phyloP scores from a whole-genome alignment of 768 basidiomycete species.

The Pleurotus ostreatus region DNA sequence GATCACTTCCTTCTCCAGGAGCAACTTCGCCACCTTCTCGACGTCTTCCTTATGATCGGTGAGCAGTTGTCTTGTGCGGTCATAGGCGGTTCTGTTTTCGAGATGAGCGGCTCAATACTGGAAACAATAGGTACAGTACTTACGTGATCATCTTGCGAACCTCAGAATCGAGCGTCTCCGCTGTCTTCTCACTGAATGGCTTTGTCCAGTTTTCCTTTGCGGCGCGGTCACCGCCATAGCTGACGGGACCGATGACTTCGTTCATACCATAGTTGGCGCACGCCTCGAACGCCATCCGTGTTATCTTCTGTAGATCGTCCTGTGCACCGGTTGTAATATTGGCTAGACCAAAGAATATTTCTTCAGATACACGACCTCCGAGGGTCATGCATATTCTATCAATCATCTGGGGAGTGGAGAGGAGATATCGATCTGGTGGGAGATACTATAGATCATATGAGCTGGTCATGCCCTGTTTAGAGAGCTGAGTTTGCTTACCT shows the following conservation, averaged over 20 bases:
- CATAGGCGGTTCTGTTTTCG: slow-evolving; percentile 63
- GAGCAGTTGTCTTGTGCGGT: slow-evolving; percentile 77
- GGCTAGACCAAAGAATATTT: slow-evolving; percentile 90
- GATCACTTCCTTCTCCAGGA: slow-evolving; percentile 95
- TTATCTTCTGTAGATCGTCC: slow-evolving; percentile 97
- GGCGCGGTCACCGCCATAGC: slow-evolving; percentile 86
- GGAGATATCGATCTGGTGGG: slow-evolving; percentile 92
- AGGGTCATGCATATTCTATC: slow-evolving; percentile 99
- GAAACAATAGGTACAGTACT: slow-evolving; percentile 8
- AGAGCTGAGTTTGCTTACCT: slow-evolving; percentile 42
- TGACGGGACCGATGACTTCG: slow-evolving; percentile 88
- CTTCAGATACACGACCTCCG: slow-evolving; percentile 96
- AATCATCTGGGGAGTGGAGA: slow-evolving; percentile 90
- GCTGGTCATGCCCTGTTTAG: too few species aligned
- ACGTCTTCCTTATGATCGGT: slow-evolving; percentile 82
- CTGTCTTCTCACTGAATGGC: slow-evolving; percentile 97
- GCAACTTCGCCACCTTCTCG: slow-evolving; percentile 86
- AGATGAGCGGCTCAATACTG: slow-evolving; percentile 6
- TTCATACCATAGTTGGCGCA: slow-evolving; percentile 99
- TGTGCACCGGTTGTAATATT: slow-evolving; percentile 98
- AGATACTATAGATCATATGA: slow-evolving; percentile 57
- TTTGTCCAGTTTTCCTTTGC: slow-evolving; percentile 90
- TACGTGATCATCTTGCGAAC: slow-evolving; percentile 95
- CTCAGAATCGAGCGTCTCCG: slow-evolving; percentile 85
- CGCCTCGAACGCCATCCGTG: slow-evolving; percentile 94